Base-by-base conservation (phyloP, 345 rosid species). In the Melaleuca quinquenervia region DNA sequence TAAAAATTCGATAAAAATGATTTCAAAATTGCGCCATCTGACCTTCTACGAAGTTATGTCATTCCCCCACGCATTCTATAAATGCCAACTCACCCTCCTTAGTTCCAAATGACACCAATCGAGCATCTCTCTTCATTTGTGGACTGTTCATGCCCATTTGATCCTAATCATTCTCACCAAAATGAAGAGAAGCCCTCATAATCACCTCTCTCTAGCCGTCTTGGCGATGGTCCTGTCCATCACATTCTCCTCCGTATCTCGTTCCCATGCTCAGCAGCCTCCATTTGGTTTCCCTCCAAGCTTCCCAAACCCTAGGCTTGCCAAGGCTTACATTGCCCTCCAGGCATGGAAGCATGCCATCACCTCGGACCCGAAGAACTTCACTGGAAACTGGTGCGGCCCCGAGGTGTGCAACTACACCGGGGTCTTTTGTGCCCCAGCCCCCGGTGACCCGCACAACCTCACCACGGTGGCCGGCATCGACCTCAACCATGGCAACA, bases 341-440 rank as follows among this genome's bases (percentile, higher is more conserved):
- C 93, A 95, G 85, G 96, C 98, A 36, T 95, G 94, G 95, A 96
- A 95, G 85, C 86, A 88, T 82, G 85, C 91, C 75, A 95, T 96
- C 55, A 91, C 90, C 13, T 92, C 93, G 26, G 98, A 96, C 91
- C 98, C 98, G 48, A 88, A 90, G 55, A 89, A 90, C 78, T 90
- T 94, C 86, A 93, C 98, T 48, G 83, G 91, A 1, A 92, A 94
- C 75, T 96, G 99, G 99, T 88, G 85, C 54, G 99, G 98, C 64
- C 94, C 96, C 10, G 50, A 95, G 36, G 98, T 96, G 6, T 96
- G 99, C 90, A 94, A 90, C 94, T 96, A 96, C 93, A 93, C 93
- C 6, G 95, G 99, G 24, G 94, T 96, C 12, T 95, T 84, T 83
- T 96, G 99, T 84, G 93, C 98, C n/a, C 90, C 95, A 1, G 93